Evolutionary conservation across 2,329 filamentous ascomycete genomes (phyloP).

Genomic region (Onygenales sp.): DNA sequence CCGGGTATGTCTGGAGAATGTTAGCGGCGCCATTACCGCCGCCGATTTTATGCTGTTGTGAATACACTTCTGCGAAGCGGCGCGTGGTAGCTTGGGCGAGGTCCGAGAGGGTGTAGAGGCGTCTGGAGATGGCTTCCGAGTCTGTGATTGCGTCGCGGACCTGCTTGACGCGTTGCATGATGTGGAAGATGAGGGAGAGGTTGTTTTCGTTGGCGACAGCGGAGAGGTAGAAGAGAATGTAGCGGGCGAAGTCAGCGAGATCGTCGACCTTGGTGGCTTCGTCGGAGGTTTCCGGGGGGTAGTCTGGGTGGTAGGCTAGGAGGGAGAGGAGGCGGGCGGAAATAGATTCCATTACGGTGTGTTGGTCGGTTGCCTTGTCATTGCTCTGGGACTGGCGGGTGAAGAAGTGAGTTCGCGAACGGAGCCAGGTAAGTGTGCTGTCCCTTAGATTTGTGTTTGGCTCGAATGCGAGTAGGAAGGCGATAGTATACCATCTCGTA

Average conservation of each 20-base stretch:
- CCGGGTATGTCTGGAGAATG: constrained; percentile 70
- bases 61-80: constrained; percentile 75
- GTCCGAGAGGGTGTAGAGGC: constrained; percentile 77
- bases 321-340: constrained; percentile 78
- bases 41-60: constrained; percentile 51
- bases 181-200: constrained; percentile 77
- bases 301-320: constrained; percentile 90
- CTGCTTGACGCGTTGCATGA: constrained; percentile 87
- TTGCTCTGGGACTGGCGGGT: constrained; percentile 33
- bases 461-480: constrained; percentile 89
- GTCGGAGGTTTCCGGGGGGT: constrained; percentile 34
- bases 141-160: constrained; percentile 67
- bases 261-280: constrained; percentile 43
- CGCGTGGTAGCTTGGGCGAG: constrained; percentile 73
- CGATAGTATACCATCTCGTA: constrained; percentile 76
- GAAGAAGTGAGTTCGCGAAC: constrained; percentile 64
- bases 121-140: constrained; percentile 34
- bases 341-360: constrained; percentile 66
- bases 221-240: constrained; percentile 81
- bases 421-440: constrained; percentile 77
- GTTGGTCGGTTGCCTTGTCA: constrained; percentile 33
- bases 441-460: constrained; percentile 64
- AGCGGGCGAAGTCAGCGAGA: constrained; percentile 72
- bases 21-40: constrained; percentile 27
- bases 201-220: constrained; percentile 79